A percentile compares a stretch with the other conserved stretches of the same genome.
Evolutionary conservation across 108 stramenopile species (phyloP).

Genomic region (Fragilariopsis cylindrus): DNA sequence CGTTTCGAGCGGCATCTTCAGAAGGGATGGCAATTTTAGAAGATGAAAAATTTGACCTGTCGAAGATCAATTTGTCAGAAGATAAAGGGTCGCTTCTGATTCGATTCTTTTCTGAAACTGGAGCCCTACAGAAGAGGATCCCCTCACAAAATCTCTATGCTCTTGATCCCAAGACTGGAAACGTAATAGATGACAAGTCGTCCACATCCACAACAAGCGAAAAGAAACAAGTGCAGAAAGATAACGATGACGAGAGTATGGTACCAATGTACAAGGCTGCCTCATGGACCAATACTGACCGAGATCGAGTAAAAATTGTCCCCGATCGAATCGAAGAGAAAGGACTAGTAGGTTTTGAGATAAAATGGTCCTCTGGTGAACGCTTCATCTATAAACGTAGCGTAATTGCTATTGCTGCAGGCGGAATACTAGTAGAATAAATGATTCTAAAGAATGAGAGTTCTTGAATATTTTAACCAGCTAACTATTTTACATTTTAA

Average conservation of each 20-base stretch:
- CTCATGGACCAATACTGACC: not conserved
- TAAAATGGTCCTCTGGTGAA: conserved; percentile 83
- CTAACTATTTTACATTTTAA: not conserved
- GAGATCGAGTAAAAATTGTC: conserved; percentile 30
- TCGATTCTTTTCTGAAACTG: conserved; percentile 71
- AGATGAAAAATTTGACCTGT: conserved; percentile 56
- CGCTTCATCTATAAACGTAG: conserved; percentile 79
- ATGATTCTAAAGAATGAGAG: conserved; percentile 4
- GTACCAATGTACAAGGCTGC: conserved; percentile 32
- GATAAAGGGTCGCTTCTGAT: conserved; percentile 52
- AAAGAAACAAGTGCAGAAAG: conserved; percentile 19
- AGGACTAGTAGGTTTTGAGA: conserved; percentile 81
- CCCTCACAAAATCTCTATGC: conserved; percentile 46
- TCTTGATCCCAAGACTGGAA: conserved; percentile 79
- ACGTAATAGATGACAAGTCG: not conserved
- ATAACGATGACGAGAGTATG: conserved; percentile 9
- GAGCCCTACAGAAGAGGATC: conserved; percentile 68
- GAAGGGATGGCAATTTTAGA: conserved; percentile 36
- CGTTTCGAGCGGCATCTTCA: conserved; percentile 37
- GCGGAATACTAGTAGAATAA: conserved; percentile 35
- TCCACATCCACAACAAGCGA: conserved; percentile 5
- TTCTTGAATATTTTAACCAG: not conserved
- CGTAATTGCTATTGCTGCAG: conserved; percentile 72
- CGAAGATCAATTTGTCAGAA: conserved; percentile 55
- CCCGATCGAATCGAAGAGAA: conserved; percentile 70